phyloP scores from a whole-genome alignment of 2,329 filamentous ascomycete genomes.

The Blastomyces silverae region DNA sequence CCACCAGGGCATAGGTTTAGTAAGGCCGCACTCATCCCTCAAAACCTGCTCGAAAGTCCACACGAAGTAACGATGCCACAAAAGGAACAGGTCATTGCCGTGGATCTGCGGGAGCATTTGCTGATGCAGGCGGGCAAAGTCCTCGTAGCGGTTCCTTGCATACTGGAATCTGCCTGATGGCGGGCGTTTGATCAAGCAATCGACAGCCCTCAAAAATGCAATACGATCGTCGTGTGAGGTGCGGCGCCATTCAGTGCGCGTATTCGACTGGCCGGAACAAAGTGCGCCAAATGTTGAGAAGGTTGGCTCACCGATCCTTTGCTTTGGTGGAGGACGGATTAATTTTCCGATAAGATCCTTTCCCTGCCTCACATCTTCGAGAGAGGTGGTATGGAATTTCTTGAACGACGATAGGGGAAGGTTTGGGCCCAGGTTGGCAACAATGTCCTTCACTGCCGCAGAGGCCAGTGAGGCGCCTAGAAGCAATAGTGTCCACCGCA shows the following conservation, averaged over 20 bases:
- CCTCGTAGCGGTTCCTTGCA: conserved; percentile 13
- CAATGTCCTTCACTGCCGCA: neutral
- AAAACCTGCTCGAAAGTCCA: conserved; percentile 20
- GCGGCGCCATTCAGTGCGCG: conserved; percentile 13
- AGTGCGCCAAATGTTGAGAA: neutral
- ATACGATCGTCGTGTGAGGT: conserved; percentile 1
- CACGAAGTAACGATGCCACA: conserved; percentile 18
- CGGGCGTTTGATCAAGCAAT: conserved; percentile 8
- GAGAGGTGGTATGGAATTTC: conserved; percentile 31
- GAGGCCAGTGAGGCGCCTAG: conserved; percentile 4
- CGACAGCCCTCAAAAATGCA: conserved; percentile 10
- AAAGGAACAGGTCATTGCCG: conserved; percentile 6
- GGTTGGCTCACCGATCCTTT: neutral
- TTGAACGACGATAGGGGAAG: conserved; percentile 28
- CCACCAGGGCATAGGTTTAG: conserved; percentile 11
- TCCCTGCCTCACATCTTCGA: conserved; percentile 31
- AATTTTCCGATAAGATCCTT: conserved; percentile 11
- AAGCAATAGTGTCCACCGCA: conserved; percentile 11
- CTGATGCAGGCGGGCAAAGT: conserved; percentile 14
- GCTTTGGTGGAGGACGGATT: neutral
- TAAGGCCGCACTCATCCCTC: conserved; percentile 21
- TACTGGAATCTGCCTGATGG: conserved; percentile 3
- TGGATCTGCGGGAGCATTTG: conserved; percentile 7
- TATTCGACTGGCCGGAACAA: neutral
- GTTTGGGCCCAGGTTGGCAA: conserved; percentile 4